A percentile compares a stretch with the other conserved stretches of the same genome.
These are phyloP conservation scores for Phytophthora ohioensis DNA, from an alignment of 352 stramenopile species.

Conservation along the genomic window DNA sequence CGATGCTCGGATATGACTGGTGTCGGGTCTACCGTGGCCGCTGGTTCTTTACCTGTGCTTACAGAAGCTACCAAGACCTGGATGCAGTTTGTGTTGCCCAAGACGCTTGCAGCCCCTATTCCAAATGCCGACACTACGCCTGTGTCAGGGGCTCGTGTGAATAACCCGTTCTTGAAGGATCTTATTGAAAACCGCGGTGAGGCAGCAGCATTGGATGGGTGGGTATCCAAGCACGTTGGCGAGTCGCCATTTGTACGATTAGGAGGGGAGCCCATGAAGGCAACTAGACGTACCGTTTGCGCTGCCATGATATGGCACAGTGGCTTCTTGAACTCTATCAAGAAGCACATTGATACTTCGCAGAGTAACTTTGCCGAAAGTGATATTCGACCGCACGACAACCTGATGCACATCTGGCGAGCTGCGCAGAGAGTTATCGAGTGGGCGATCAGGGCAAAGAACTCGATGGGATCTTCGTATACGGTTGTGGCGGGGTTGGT, in stretches of 20 bases:
- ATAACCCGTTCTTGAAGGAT: conserved; percentile 69
- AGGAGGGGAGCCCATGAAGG: conserved; percentile 87
- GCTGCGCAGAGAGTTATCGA: conserved; percentile 89
- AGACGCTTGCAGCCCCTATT: conserved; percentile 49
- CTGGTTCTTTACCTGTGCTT: conserved; percentile 47
- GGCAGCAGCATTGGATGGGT: conserved; percentile 69
- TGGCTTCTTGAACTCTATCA: conserved; percentile 70
- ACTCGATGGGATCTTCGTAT: conserved; percentile 89
- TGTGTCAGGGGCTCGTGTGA: conserved; percentile 23
- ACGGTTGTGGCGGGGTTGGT: conserved; percentile 79
- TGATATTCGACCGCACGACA: conserved; percentile 86
- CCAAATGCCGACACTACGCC: conserved; percentile 29
- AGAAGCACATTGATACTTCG: conserved; percentile 60
- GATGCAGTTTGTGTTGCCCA: conserved; percentile 71
- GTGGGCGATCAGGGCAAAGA: conserved; percentile 90
- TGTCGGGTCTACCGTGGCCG: conserved; percentile 30
- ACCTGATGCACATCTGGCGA: conserved; percentile 92
- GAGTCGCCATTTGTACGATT: conserved; percentile 85
- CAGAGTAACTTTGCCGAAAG: conserved; percentile 59
- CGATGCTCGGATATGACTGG: conserved; percentile 59
- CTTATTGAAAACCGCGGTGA: conserved; percentile 71
- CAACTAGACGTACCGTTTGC: conserved; percentile 84
- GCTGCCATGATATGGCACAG: conserved; percentile 92
- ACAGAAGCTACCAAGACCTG: conserved; percentile 58
- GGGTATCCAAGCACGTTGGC: conserved; percentile 84